Percentiles rank a stretch among this genome's conserved stretches.
Conservation (phyloP, 2,329 filamentous ascomycete species). For the Arthroderma uncinatum region DNA sequence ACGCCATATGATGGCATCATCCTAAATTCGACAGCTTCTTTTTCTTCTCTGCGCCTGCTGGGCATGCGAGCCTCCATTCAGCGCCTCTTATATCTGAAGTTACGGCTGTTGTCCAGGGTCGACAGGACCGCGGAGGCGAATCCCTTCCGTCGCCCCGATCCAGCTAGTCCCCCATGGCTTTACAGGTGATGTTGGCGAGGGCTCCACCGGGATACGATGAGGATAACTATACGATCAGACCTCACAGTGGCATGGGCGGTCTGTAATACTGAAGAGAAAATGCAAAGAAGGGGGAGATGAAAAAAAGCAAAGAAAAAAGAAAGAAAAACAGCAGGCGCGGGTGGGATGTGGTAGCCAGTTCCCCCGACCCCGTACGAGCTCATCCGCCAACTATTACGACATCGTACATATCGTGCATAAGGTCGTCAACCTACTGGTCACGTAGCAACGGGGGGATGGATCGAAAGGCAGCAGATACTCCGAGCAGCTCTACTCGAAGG, state of each 20-base stretch:
- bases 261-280: neutral
- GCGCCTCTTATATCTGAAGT: neutral
- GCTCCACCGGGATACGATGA: neutral
- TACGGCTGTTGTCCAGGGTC: neutral
- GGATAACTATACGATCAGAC: conserved; percentile 6
- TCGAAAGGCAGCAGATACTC: neutral
- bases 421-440: neutral
- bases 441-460: neutral
- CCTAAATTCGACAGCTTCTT: neutral
- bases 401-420: neutral
- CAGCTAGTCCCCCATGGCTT: neutral
- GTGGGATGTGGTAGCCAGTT: neutral
- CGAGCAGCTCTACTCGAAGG: neutral
- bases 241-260: conserved; percentile 1
- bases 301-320: neutral
- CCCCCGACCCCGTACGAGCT: conserved; percentile 2
- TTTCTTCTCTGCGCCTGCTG: neutral
- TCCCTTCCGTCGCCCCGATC: conserved; percentile 1
- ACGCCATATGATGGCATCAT: neutral
- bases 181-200: neutral
- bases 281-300: neutral
- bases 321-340: neutral
- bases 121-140: neutral
- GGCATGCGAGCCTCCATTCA: neutral
- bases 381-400: conserved; percentile 5